Base-by-base conservation (phyloP, 192 early-diverging fungal genomes). In the Coemansia sp. region DNA sequence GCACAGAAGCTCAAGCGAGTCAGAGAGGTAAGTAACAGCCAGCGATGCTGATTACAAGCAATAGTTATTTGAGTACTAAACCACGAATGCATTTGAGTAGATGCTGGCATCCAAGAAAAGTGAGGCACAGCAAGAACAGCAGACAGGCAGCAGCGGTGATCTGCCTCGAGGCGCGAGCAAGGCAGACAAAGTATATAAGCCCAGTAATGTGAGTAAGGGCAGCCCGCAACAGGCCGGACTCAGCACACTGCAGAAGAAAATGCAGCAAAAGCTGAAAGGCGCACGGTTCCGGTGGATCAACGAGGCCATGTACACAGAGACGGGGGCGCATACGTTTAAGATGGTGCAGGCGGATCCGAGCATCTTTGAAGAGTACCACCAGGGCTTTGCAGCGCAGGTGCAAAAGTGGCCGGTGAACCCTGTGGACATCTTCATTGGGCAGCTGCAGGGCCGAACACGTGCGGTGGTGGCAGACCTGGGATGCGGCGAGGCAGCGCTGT, bases 281-380 rank as follows among this genome's bases (percentile, higher is more conserved):
- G 87, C 90, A 7, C 84, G 87, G 39, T 93, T 93, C 71, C 84
- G 91, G 7, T 94, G 92, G 91, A 84, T 99, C 69, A 99, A 99
- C 77, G 97, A 99, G 76, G 71, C 91, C 43, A 86, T 99, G 25
- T 99, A 99, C 75, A 98, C 95, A 11, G 88, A 90, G 14, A 85
- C 84, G 0, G 90, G 93, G 31, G 73, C 86, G 21, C 84, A 90
- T 12, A 88, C 93, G 0, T 89, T 88, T 59, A 65, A 84, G 11
- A 75, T 97, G 31, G 93, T 98, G 64, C 85, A 87, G 62, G 75
- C 89, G 43, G 87, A 94, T 41, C 94, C 94, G 0, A 88, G 90
- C 59, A 75, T 93, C n/a, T 99, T 97, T 84, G 88, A 91, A 37
- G 90, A 94, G 82, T 99, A 99, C 66, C 97, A 99, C 74, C 83